These are phyloP conservation scores for Solanum bulbocastanum DNA, from an alignment of 257 asterid species.

Conservation along the genomic window DNA sequence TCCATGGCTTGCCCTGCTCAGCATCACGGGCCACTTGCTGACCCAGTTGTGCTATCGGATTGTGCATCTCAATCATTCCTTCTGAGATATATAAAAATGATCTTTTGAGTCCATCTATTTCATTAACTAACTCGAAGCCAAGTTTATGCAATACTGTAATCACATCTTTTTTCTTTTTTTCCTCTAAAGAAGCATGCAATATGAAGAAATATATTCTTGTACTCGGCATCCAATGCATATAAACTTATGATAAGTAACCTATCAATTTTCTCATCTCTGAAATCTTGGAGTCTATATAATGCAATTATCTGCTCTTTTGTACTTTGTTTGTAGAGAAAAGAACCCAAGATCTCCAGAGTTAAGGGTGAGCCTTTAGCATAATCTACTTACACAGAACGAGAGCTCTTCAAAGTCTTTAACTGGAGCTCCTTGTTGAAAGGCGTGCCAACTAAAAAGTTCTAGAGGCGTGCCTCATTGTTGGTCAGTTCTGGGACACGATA, in stretches of 20 bases:
- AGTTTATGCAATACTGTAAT: background rate
- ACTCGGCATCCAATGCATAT: background rate
- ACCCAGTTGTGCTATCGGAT: background rate
- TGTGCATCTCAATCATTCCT: background rate
- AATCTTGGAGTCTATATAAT: background rate
- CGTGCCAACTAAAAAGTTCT: background rate
- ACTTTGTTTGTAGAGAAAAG: background rate
- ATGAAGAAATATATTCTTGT: too few relatives aligned
- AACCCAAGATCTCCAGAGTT: background rate
- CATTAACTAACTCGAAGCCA: background rate
- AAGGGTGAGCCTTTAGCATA: background rate
- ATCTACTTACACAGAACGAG: background rate
- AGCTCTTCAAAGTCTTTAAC: background rate
- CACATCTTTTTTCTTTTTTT: background rate
- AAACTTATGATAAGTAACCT: background rate
- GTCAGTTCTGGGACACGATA: background rate
- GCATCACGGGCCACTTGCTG: background rate
- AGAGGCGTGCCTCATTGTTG: background rate
- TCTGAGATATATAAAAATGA: background rate
- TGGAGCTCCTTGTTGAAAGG: background rate
- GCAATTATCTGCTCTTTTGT: background rate
- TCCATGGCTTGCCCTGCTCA: background rate
- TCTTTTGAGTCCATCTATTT: background rate
- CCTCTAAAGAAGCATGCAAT: background rate
- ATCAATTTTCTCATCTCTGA: background rate